Conservation (phyloP, 306 rosid species). For the Styphnolobium japonicum region DNA sequence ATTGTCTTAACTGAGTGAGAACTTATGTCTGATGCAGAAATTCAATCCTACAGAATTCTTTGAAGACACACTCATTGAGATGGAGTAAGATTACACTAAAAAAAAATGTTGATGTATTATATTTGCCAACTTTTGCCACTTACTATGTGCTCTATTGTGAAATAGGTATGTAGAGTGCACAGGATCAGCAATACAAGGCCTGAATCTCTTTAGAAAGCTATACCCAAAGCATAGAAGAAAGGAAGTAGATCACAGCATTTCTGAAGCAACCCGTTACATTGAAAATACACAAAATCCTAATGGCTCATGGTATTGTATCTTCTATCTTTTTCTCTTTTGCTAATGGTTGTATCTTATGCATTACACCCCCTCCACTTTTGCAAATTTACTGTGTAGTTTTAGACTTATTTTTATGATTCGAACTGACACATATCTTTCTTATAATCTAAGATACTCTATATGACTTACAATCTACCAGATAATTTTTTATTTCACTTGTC, state of each 20-base stretch:
- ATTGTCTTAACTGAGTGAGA: background rate
- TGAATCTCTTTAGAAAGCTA: constrained; percentile 52
- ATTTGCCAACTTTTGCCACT: background rate
- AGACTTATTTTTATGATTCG: background rate
- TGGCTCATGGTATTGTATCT: constrained; percentile 65
- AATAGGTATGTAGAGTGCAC: constrained; percentile 64
- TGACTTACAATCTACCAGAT: too few species aligned
- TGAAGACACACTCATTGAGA: constrained; percentile 53
- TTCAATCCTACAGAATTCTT: constrained; percentile 62
- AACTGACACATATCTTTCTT: background rate
- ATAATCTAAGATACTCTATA: background rate
- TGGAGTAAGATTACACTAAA: constrained; percentile 42
- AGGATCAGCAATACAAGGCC: constrained; percentile 52
- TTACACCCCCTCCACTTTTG: too few species aligned
- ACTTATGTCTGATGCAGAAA: constrained; percentile 31
- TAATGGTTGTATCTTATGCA: background rate
- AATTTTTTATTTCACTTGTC: background rate
- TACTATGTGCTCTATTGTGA: background rate
- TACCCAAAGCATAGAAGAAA: constrained; percentile 54
- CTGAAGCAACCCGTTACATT: constrained; percentile 44
- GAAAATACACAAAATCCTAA: constrained; percentile 55
- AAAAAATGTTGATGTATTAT: background rate
- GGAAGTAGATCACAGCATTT: constrained; percentile 50
- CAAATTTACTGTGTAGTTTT: background rate
- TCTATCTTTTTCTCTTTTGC: background rate